Base-by-base conservation (phyloP, 2,329 filamentous ascomycete species). In the Epichloe sibirici region DNA sequence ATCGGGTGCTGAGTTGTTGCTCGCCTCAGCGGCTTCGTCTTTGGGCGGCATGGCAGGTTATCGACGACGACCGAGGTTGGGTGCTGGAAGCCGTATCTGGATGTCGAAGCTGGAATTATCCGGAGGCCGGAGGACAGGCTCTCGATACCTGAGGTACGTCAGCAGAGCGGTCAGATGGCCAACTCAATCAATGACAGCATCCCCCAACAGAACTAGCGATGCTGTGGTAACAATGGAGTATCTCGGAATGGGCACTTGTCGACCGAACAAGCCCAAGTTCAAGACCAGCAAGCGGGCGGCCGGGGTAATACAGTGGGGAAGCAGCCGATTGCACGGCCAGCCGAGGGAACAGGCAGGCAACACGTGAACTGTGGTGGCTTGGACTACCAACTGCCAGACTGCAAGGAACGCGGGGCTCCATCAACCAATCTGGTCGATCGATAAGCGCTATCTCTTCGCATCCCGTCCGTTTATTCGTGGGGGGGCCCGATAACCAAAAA, bases 1-100 rank as follows among this genome's bases (percentile, higher is more conserved):
- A 66, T 89, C 85, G n/a, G 85, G 85, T 49, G 85, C 82, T 47
- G 81, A 81, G 56, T 58, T 63, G 56, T 48, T 62, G 47, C 57
- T 55, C 45, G 65, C 51, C 54, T 67, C 67, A 51, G 60, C 51
- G 12, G 59, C 39, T 50, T 66, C 61, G 52, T 65, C 61, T 52
- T 62, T 53, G 48, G 61, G 58, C 45, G 65, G 57, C 66, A 69
- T 69, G 53, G 45, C 55, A 57, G 51, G 42, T 9, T 11, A n/a
- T 25, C 28, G 47, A 34, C 11, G 45, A 38, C 31, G 7, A 17
- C 39, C 9, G 45, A 42, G n/a, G 13, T 13, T 37, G n/a, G 6
- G 23, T 23, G 37, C 13, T 13, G 13, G 11, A 11, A 15, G 23
- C 12, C 28, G 12, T 34, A 12, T 7, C 21, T 13, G 40, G 12